Percentiles rank a stretch among this genome's conserved stretches.
These are phyloP conservation scores for Gentiana straminea DNA, from an alignment of 257 asterid genomes.

Conservation along the genomic window DNA sequence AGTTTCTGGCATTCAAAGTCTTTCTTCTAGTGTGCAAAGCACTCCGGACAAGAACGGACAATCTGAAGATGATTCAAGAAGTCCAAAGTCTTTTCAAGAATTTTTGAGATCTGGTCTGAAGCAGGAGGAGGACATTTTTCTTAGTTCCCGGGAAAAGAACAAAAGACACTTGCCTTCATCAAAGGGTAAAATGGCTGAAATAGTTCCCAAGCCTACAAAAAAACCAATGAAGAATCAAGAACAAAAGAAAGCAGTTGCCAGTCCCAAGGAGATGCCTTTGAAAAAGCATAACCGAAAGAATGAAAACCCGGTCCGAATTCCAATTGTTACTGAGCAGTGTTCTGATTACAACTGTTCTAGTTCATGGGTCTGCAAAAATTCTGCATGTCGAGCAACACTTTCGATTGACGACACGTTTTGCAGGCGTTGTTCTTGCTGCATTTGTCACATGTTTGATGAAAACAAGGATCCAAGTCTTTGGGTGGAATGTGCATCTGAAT, in stretches of 20 bases:
- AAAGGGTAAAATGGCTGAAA: conserved; percentile 51
- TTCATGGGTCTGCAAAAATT: conserved; percentile 66
- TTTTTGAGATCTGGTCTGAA: conserved; percentile 22
- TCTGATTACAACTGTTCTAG: conserved; percentile 33
- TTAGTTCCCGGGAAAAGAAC: conserved; percentile 21
- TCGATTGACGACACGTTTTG: conserved; percentile 68
- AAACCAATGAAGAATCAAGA: conserved; percentile 39
- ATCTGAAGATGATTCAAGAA: conserved; percentile 18
- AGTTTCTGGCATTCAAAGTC: conserved; percentile 29
- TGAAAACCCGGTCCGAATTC: conserved; percentile 58
- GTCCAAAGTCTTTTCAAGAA: conserved; percentile 16
- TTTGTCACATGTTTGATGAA: conserved; percentile 77
- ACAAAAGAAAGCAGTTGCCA: conserved; percentile 40
- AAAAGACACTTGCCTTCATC: conserved; percentile 22
- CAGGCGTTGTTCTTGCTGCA: conserved; percentile 89
- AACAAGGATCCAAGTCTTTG: conserved; percentile 94
- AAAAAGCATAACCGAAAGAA: conserved; percentile 56
- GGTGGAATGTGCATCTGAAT: conserved; percentile 70
- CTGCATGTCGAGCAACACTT: conserved; percentile 69
- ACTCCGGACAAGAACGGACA: conserved; percentile 25
- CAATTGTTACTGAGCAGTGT: conserved; percentile 42
- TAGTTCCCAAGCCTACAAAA: conserved; percentile 34
- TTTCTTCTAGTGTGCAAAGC: conserved; percentile 22
- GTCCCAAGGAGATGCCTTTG: conserved; percentile 48
- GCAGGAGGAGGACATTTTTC: conserved; percentile 16